A percentile compares a stretch with the other conserved stretches of the same genome.
Evolutionary conservation across 371 early-diverging fungal species (phyloP).

Genomic region (Circinella umbellata): DNA sequence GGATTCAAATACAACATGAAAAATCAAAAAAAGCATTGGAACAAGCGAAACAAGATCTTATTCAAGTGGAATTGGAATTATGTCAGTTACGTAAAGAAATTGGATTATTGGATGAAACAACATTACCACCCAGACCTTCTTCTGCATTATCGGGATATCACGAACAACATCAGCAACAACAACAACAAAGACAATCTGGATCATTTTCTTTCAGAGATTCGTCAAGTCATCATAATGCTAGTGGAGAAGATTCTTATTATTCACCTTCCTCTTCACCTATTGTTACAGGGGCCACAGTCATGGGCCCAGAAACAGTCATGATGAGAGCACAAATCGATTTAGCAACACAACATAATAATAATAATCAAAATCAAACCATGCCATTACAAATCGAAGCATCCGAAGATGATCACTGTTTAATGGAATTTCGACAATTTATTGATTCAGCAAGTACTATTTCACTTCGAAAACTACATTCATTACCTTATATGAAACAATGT

Average conservation of each 20-base stretch:
- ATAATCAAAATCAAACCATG: not conserved
- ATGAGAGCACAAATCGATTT: slow-evolving; percentile 28
- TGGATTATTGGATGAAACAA: not conserved
- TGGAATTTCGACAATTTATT: slow-evolving; percentile 26
- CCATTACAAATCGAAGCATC: slow-evolving; percentile 17
- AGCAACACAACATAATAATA: slow-evolving; percentile 4
- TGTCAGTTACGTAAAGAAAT: slow-evolving; percentile 29
- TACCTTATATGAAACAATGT: slow-evolving; percentile 76
- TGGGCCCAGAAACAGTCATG: slow-evolving; percentile 14
- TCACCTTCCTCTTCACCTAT: not conserved
- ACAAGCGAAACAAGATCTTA: slow-evolving; percentile 19
- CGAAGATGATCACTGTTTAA: slow-evolving; percentile 25
- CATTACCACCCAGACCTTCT: slow-evolving; percentile 2
- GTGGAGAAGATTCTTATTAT: not conserved
- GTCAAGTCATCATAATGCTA: not conserved
- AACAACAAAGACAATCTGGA: not conserved
- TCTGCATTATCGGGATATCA: not conserved
- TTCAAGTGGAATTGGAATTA: slow-evolving; percentile 31
- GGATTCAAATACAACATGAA: slow-evolving; percentile 54
- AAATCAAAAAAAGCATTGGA: slow-evolving; percentile 62
- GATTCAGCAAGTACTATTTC: slow-evolving; percentile 37
- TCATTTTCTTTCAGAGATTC: no score
- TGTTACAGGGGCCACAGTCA: not conserved
- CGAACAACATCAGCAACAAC: slow-evolving; percentile 2
- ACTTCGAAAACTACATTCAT: slow-evolving; percentile 68